Evolutionary conservation across 495 filamentous ascomycete genomes (phyloP).

Genomic region (Penicillium canescens): DNA sequence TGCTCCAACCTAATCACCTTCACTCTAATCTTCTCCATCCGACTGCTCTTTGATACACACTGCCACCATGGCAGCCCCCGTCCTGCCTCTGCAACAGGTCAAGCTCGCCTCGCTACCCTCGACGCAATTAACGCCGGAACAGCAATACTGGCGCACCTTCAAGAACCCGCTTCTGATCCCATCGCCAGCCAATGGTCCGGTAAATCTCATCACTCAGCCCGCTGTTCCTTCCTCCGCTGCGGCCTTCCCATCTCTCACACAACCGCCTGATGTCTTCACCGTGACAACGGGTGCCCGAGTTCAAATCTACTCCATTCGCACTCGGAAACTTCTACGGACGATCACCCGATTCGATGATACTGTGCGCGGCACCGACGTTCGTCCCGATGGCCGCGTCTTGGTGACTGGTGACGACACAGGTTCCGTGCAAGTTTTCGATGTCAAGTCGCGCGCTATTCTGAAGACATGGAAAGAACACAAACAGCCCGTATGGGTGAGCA

Average conservation of each 20-base stretch:
- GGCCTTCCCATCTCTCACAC: slow-evolving; percentile 47
- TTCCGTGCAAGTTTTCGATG: slow-evolving; percentile 91
- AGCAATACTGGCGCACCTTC: slow-evolving; percentile 93
- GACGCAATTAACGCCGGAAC: slow-evolving; percentile 71
- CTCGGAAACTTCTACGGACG: slow-evolving; percentile 83
- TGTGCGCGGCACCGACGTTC: slow-evolving; percentile 81
- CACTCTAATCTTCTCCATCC: not conserved
- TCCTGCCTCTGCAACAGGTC: slow-evolving; percentile 76
- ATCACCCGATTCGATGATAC: slow-evolving; percentile 90
- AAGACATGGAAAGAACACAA: slow-evolving; percentile 97
- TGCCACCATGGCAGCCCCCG: slow-evolving; percentile 79
- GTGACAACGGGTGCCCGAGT: slow-evolving; percentile 89
- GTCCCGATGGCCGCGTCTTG: slow-evolving; percentile 83
- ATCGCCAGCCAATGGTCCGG: slow-evolving; percentile 77
- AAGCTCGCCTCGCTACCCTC: slow-evolving; percentile 68
- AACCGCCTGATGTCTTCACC: slow-evolving; percentile 75
- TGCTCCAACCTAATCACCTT: not conserved
- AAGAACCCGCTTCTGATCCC: slow-evolving; percentile 83
- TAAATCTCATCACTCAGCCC: slow-evolving; percentile 87
- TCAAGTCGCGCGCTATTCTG: slow-evolving; percentile 82
- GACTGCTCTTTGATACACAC: slow-evolving; percentile 1
- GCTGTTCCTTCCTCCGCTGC: slow-evolving; percentile 48
- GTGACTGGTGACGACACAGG: slow-evolving; percentile 90
- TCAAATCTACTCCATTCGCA: slow-evolving; percentile 88
- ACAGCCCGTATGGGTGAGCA: slow-evolving; percentile 89